Evolutionary conservation across 2,329 filamentous ascomycete genomes (phyloP).

Genomic region (Paraconiothyrium sp.): DNA sequence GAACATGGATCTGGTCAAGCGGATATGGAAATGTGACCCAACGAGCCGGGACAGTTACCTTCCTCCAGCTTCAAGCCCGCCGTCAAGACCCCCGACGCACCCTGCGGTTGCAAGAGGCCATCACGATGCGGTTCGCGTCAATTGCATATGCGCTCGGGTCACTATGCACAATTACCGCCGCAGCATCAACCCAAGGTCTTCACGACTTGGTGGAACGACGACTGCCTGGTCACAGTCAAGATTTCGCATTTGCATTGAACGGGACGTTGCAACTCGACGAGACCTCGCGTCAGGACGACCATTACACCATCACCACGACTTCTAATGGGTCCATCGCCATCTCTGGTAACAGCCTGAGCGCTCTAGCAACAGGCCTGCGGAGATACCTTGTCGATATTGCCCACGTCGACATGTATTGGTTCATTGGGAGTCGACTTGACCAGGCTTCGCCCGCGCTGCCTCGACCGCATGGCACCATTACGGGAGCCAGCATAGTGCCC

Average conservation of each 20-base stretch:
- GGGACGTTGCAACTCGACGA: slow-evolving; percentile 12
- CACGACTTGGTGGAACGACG: slow-evolving; percentile 36
- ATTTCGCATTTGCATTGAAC: slow-evolving; percentile 31
- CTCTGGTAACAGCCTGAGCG: slow-evolving; percentile 28
- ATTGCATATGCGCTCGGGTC: slow-evolving; percentile 12
- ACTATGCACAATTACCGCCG: slow-evolving; percentile 9
- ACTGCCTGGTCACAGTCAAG: slow-evolving; percentile 26
- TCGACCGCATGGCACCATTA: slow-evolving; percentile 41
- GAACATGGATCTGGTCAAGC: slow-evolving; percentile 18
- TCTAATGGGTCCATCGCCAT: slow-evolving; percentile 29
- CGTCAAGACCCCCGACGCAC: slow-evolving; percentile 5
- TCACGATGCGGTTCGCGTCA: slow-evolving; percentile 19
- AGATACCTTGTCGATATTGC: slow-evolving; percentile 54
- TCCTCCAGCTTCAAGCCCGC: slow-evolving; percentile 11
- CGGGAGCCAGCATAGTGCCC: slow-evolving; percentile 55
- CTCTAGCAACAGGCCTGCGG: slow-evolving; percentile 45
- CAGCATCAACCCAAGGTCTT: slow-evolving; percentile 27
- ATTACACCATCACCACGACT: slow-evolving; percentile 25
- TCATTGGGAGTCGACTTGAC: slow-evolving; percentile 55
- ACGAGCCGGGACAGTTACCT: slow-evolving; percentile 7
- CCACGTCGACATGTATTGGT: slow-evolving; percentile 60
- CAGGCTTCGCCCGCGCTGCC: slow-evolving; percentile 44
- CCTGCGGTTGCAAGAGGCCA: slow-evolving; percentile 16
- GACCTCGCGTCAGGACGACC: slow-evolving; percentile 22
- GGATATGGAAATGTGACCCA: slow-evolving; percentile 7